A percentile compares a stretch with the other conserved stretches of the same genome.
These are phyloP conservation scores for Leccinum sublutescens DNA, from an alignment of 768 basidiomycete species.

Conservation along the genomic window DNA sequence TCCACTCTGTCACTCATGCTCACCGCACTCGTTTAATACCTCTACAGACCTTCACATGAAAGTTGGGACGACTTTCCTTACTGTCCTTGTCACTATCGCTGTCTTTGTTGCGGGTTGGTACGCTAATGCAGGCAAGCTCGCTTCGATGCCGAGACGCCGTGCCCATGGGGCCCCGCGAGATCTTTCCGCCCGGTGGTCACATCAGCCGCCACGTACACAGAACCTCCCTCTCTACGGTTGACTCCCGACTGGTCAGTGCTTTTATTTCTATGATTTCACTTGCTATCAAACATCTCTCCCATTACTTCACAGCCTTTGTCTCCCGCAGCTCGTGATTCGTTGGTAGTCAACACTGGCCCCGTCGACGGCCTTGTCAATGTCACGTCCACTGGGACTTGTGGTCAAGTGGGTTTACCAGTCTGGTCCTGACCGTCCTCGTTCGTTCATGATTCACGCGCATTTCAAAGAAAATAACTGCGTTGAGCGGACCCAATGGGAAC, in stretches of 20 bases:
- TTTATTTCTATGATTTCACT: background rate
- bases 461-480: conserved; percentile 47
- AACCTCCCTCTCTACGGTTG: background rate
- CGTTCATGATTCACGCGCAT: conserved; percentile 3
- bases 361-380: conserved; percentile 37
- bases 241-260: background rate
- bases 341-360: background rate
- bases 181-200: background rate
- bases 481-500: conserved; percentile 66
- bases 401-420: conserved; percentile 46
- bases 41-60: background rate
- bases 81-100: background rate
- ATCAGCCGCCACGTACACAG: background rate
- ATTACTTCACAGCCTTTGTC: background rate
- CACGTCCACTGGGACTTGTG: conserved; percentile 38
- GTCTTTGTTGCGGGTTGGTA: background rate
- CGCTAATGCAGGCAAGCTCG: background rate
- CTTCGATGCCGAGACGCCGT: background rate
- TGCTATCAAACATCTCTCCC: background rate
- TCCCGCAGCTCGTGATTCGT: background rate
- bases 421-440: conserved; percentile 30
- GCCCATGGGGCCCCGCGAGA: background rate
- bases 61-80: background rate
- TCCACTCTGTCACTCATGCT: background rate
- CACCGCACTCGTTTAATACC: background rate